Evolutionary conservation across 2,329 filamentous ascomycete genomes (phyloP), one percentile per base, ranked within the genome.

Genomic region (Cytospora paraplurivora): DNA sequence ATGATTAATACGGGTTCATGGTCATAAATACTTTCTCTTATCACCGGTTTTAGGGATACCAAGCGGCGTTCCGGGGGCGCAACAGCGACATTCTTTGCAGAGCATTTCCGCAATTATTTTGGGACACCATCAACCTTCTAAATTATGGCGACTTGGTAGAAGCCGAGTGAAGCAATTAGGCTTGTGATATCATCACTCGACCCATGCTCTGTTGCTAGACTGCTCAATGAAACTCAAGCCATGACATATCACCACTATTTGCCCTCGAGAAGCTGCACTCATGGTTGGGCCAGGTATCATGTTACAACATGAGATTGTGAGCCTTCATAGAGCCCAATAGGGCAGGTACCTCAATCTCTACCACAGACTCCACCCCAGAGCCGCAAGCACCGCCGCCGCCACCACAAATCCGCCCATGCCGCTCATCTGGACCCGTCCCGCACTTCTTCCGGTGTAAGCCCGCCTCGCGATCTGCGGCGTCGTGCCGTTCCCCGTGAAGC

Each of bases 401-500:
- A n/a, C n/a, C 11, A n/a, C n/a, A 47, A 47, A 8, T 5, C n/a
- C 19, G 44, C 44, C 44, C 5, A 47, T 10, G 7, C n/a, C 19
- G 44, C 44, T 19, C n/a, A 47, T 10, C n/a, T 12, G 2, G 44
- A n/a, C 10, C 44, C 44, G 44, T 21, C n/a, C n/a, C n/a, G 44
- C n/a, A 21, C n/a, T 11, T 11, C 44, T 11, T 47, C 44, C n/a
- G 5, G n/a, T 21, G 8, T 19, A 21, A 11, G 44, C 44, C 44
- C 44, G 44, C 7, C n/a, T 4, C 11, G 2, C 8, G 44, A 47
- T 15, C 17, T 7, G 7, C n/a, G 11, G 6, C 8, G 7, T 4
- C 44, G 44, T 47, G n/a, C 8, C 44, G 12, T 47, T 47, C 2
- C 33, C 62, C 47, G 32, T 54, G 35, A 77, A 75, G 49, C 72